A percentile compares a stretch with the other conserved stretches of the same genome.
phyloP scores from a whole-genome alignment of 768 basidiomycete species.

The Tulasnella sp. region DNA sequence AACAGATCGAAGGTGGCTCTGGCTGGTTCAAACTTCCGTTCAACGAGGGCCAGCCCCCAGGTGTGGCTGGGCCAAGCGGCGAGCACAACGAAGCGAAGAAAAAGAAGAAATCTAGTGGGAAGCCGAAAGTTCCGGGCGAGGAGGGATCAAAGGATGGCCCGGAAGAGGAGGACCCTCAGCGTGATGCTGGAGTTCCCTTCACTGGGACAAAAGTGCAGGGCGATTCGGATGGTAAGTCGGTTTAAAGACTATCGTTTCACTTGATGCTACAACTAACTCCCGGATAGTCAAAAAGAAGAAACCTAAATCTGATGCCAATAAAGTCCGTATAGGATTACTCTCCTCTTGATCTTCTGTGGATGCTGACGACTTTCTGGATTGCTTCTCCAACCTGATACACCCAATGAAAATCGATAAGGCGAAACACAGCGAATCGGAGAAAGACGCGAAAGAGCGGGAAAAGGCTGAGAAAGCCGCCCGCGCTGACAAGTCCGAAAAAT shows the following conservation, averaged over 20 bases:
- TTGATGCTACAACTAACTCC: background rate
- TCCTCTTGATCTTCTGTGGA: background rate
- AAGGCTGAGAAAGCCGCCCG: constrained; percentile 4
- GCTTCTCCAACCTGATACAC: background rate
- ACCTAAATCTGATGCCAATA: background rate
- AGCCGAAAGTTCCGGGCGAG: background rate
- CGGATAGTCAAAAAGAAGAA: constrained; percentile 8
- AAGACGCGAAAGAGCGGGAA: constrained; percentile 5
- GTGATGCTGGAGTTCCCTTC: background rate
- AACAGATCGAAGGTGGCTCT: background rate
- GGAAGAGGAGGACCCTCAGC: background rate
- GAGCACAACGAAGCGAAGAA: background rate
- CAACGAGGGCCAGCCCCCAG: background rate
- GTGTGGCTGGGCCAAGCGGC: background rate
- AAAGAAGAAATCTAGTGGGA: background rate
- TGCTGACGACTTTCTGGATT: background rate
- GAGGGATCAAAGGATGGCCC: background rate
- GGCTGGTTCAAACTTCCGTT: background rate
- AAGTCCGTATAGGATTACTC: background rate
- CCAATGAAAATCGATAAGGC: constrained; percentile 5
- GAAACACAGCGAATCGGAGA: constrained; percentile 5
- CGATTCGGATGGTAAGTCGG: background rate
- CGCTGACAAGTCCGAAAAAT: background rate
- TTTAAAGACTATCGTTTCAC: background rate
- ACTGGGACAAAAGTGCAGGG: background rate